Base-by-base conservation (phyloP, 805 yeast genomes). In the Candida koratica region DNA sequence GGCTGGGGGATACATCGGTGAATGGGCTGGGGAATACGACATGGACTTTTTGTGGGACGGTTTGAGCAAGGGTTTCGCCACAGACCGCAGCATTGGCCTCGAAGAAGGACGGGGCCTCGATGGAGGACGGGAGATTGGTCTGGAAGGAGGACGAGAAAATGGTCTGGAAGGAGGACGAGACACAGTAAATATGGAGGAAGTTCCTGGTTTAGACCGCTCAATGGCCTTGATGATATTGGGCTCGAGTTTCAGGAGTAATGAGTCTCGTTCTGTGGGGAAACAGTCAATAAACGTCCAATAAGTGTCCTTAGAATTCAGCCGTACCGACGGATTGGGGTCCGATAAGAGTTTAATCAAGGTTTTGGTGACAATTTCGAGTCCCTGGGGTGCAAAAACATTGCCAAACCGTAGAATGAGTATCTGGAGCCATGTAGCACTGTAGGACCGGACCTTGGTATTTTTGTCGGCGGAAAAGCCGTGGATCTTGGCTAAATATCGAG, bases 251-350 rank as follows among this genome's bases (percentile, higher is more conserved):
- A 49, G 28, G 12, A 67, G 44, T 7, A 77, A 41, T 11, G 43
- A 45, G 11, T 70, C 74, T 0, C 79, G 83, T 10, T 64, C 60
- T 0, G 57, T 49, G 0, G 85, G 83, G 59, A 76, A 82, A 5
- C 69, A 50, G 14, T 63, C 66, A 46, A 69, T 71, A 37, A 77
- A 71, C 10, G 73, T 64, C 96, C 96, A 89, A 49, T 72, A 90
- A 0, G 87, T 69, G 3, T 67, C 63, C 53, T 95, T 73, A 64
- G 81, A 84, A 0, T 77, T 64, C 48, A 79, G 94, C 45, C 97
- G 71, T 0, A 85, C 96, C 0, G 74, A 63, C 0, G 89, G 86
- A 40, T 83, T 82, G 0, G 96, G 85, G 55, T 89, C 97, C 1
- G 75, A 53, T 1, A 93, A 62, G 14, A 90, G 81, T 46, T 75